Evolutionary conservation across 352 stramenopile genomes (phyloP).

Genomic region (Phytophthora lateralis): DNA sequence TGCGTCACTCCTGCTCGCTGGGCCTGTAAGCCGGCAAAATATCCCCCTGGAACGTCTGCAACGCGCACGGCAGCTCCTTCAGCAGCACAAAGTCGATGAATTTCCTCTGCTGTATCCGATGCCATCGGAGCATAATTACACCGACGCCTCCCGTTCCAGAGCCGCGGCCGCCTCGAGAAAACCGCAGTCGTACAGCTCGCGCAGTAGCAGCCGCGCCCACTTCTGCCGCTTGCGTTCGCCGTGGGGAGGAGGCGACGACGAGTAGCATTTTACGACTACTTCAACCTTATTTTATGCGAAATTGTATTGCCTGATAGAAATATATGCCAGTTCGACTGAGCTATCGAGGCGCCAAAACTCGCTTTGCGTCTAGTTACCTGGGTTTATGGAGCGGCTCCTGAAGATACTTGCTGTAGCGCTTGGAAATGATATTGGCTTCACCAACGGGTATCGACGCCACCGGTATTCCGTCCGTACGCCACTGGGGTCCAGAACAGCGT

Average conservation of each 20-base stretch:
- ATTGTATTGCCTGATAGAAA: no score
- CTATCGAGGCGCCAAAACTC: no score
- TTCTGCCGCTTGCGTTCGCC: constrained; percentile 26
- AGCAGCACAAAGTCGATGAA: constrained; percentile 57
- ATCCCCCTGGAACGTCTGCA: constrained; percentile 70
- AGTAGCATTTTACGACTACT: not conserved
- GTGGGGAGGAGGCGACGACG: not conserved
- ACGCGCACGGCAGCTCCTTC: constrained; percentile 43
- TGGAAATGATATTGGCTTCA: no score
- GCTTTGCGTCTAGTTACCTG: no score
- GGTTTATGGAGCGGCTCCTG: no score
- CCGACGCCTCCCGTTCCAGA: constrained; percentile 62
- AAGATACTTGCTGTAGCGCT: no score
- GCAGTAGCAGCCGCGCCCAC: constrained; percentile 73
- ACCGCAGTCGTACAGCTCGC: constrained; percentile 79
- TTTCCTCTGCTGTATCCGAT: constrained; percentile 79
- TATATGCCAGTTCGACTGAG: no score
- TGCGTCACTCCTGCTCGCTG: constrained; percentile 57
- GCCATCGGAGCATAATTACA: constrained; percentile 56
- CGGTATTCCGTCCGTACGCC: no score
- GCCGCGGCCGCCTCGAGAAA: constrained; percentile 43
- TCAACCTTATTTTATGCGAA: constrained; percentile 10
- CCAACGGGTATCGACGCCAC: no score
- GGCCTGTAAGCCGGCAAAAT: constrained; percentile 55
- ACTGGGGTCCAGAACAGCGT: no score